These are phyloP conservation scores for Neurospora africana DNA, from an alignment of 495 filamentous ascomycete species.

Conservation along the genomic window DNA sequence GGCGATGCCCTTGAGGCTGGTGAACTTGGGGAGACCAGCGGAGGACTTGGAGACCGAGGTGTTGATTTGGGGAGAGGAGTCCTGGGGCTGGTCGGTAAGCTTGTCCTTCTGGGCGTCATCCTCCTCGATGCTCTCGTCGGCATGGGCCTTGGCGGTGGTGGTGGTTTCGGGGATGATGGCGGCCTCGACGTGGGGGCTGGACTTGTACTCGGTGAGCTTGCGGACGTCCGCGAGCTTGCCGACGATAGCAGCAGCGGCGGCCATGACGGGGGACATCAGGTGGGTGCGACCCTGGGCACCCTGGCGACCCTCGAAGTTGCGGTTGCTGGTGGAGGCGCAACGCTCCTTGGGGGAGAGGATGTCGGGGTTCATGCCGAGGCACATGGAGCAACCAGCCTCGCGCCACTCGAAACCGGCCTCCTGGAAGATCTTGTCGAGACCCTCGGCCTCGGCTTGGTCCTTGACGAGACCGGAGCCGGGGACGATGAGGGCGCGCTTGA, in stretches of 20 bases:
- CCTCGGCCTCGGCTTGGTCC: slow-evolving; percentile 82
- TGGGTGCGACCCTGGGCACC: slow-evolving; percentile 89
- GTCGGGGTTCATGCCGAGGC: slow-evolving; percentile 98
- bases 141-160: slow-evolving; percentile 42
- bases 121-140: slow-evolving; percentile 58
- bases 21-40: slow-evolving; percentile 73
- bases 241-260: slow-evolving; percentile 77
- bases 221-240: slow-evolving; percentile 89
- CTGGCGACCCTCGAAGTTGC: slow-evolving; percentile 96
- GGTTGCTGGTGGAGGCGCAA: slow-evolving; percentile 91
- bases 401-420: slow-evolving; percentile 97
- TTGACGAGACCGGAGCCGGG: slow-evolving; percentile 94
- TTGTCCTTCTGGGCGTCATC: slow-evolving; percentile 67
- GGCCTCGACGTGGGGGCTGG: slow-evolving; percentile 38
- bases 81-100: slow-evolving; percentile 66
- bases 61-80: slow-evolving; percentile 49
- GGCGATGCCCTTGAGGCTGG: slow-evolving; percentile 70
- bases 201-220: slow-evolving; percentile 53
- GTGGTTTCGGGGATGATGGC: slow-evolving; percentile 16
- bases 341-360: slow-evolving; percentile 90
- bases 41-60: slow-evolving; percentile 44
- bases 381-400: slow-evolving; percentile 98
- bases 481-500: slow-evolving; percentile 92
- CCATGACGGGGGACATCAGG: slow-evolving; percentile 95
- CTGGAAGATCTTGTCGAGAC: slow-evolving; percentile 81